Percentiles rank a stretch among this genome's conserved stretches.
These are phyloP conservation scores for Globisporangium irregulare DNA, from an alignment of 352 stramenopile genomes.

Conservation along the genomic window DNA sequence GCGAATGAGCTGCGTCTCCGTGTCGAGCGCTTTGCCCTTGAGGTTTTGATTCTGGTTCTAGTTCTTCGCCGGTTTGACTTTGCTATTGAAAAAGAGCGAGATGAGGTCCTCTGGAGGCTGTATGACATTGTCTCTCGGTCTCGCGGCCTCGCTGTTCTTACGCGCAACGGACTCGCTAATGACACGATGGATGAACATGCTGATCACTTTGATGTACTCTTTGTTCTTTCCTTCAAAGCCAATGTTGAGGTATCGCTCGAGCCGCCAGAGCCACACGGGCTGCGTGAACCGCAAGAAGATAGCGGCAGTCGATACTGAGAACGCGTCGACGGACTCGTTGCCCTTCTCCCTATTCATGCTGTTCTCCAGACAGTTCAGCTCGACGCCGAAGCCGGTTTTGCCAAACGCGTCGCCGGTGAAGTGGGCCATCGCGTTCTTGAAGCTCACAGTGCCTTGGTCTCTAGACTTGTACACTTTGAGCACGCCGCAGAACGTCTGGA, in stretches of 20 bases:
- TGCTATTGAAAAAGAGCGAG: conserved; percentile 33
- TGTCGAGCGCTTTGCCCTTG: not conserved
- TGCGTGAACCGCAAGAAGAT: conserved; percentile 36
- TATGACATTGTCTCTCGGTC: not conserved
- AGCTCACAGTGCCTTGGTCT: not conserved
- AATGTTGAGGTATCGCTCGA: conserved; percentile 39
- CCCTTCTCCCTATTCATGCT: not conserved
- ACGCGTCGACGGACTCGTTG: conserved; percentile 3
- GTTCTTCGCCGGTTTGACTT: too few relatives aligned
- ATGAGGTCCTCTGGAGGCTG: conserved; percentile 29
- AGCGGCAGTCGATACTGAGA: too few relatives aligned
- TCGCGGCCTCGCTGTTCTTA: not conserved
- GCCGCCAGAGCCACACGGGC: conserved; percentile 44
- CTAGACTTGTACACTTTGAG: not conserved
- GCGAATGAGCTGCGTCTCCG: conserved; percentile 18
- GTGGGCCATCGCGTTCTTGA: conserved; percentile 39
- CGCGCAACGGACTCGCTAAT: not conserved
- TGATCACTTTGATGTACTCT: conserved; percentile 33
- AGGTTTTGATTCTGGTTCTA: conserved; percentile 20
- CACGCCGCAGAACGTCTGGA: not conserved
- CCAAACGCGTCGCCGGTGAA: conserved; percentile 76
- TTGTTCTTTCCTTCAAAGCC: conserved; percentile 30
- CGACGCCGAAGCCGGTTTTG: conserved; percentile 68
- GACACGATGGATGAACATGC: conserved; percentile 22
- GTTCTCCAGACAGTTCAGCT: conserved; percentile 24